Evolutionary conservation across 2,329 filamentous ascomycete genomes (phyloP), one percentile per base, ranked within the genome.

Genomic region (Thelonectria discophora): DNA sequence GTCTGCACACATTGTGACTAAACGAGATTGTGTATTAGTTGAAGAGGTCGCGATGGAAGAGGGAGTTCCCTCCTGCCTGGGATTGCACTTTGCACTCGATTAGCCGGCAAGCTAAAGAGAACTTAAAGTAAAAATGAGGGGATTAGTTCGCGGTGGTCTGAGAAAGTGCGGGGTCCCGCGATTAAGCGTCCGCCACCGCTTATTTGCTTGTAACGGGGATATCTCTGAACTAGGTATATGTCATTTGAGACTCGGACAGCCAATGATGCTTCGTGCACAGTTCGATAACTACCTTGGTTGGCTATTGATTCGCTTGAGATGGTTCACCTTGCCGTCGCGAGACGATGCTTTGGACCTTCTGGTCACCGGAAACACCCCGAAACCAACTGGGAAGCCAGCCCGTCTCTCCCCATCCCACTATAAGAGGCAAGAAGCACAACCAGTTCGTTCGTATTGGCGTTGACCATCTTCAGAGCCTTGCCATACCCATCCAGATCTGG

Each of bases 101-200:
- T 21, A 11, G n/a, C 30, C 37, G 30, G 18, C 39, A 49, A 46
- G 30, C 43, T 12, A 13, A 17, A 12, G 24, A 9, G 45, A 54
- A 39, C 17, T 49, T 49, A 46, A 21, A 43, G 21, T 43, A 9
- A 43, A 43, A 43, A n/a, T n/a, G 40, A 43, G 40, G 40, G n/a
- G 5, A 43, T 43, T 43, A 15, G 37, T 40, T 40, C 37, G 37
- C 37, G n/a, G n/a, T 17, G 37, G 37, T 40, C 37, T 40, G 37
- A 17, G n/a, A 20, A 20, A 43, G 58, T 20, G 65, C 69, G 3
- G 42, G 68, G 21, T 30, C 27, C 5, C 5, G 27, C 5, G 27
- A 10, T 30, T 10, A 30, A 30, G 27, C 7, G 27, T 30, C 27
- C 2, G 27, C 27, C 27, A 30, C 27, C 27, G 27, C 27, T 30